Percentiles rank a stretch among this genome's conserved stretches.
These are phyloP conservation scores for Cenchrus americanus DNA, from an alignment of 176 grass and related monocot genomes.

Conservation along the genomic window DNA sequence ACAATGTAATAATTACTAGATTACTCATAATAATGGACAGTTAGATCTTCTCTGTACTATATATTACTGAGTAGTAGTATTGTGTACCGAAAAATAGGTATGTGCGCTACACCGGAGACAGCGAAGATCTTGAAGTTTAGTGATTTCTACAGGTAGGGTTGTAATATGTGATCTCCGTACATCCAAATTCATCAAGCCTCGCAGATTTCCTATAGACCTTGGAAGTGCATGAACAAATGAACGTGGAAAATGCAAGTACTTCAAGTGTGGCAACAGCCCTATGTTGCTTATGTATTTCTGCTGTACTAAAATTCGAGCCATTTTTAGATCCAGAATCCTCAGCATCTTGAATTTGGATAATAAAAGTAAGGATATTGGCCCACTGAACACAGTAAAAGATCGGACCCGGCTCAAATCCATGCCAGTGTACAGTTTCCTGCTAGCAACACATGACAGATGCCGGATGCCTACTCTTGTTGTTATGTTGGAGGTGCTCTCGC, in stretches of 20 bases:
- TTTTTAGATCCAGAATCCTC: constrained; percentile 11
- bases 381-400: not conserved
- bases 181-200: not conserved
- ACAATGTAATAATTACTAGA: no score
- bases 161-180: accelerated
- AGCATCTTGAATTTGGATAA: constrained; percentile 22
- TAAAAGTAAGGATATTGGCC: not conserved
- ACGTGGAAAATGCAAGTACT: not conserved
- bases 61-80: no score
- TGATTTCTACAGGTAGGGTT: not conserved
- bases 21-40: no score
- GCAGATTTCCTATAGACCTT: not conserved
- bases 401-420: not conserved
- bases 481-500: not conserved
- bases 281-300: not conserved
- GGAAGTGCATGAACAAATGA: constrained; percentile 7
- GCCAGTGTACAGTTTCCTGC: not conserved
- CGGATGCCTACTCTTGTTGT: not conserved
- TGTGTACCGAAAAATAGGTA: no score
- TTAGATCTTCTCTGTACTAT: no score
- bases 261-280: constrained; percentile 17
- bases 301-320: accelerated
- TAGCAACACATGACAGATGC: not conserved
- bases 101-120: not conserved
- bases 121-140: not conserved